Base-by-base conservation (phyloP, 352 stramenopile species). In the Globisporangium carolinianum region DNA sequence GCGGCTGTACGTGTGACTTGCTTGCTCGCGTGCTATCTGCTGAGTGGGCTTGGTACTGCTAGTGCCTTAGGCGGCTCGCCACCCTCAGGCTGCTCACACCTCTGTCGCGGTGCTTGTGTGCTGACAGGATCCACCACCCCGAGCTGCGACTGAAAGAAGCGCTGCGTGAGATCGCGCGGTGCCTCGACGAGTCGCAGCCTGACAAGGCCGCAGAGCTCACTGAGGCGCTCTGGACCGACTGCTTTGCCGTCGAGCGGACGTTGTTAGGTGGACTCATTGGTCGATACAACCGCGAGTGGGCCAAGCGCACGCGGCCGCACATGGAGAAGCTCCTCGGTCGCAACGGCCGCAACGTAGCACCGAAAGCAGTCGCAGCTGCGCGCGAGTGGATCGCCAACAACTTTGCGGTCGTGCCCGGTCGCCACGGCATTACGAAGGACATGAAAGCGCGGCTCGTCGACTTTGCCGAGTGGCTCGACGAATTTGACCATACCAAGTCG, bases 401-500 rank as follows among this genome's bases (percentile, higher is more conserved):
- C 47, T 94, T 94, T 57, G 70, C 67, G 9, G 83, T 91, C n/a
- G 67, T 72, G 1, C 79, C 83, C 6, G 83, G 83, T 3, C 85
- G 70, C 51, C 76, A 79, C 37, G 81, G 81, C 5, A 91, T 94
- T 37, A 83, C 77, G 1, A 87, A 84, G 35, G 79, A 94, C 48
- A 91, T 91, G 83, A 90, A 91, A 47, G 75, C 69, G 11, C 73
- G 83, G n/a, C 63, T 95, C 11, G 68, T 69, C 7, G 79, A 93
- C 54, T 94, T 95, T 75, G 79, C 84, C 1, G 83, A 93, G 39
- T 95, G 86, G 86, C 73, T 95, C 2, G 72, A 88, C 32, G 77
- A 91, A 50, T 91, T 95, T 63, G 82, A 94, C 53, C 82, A 89
- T 56, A 79, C 73, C 37, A 87, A 73, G 17, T 76, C 49, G 15